Evolutionary conservation across 192 early-diverging fungal species (phyloP).

Genomic region (Spizellomyces sp.): DNA sequence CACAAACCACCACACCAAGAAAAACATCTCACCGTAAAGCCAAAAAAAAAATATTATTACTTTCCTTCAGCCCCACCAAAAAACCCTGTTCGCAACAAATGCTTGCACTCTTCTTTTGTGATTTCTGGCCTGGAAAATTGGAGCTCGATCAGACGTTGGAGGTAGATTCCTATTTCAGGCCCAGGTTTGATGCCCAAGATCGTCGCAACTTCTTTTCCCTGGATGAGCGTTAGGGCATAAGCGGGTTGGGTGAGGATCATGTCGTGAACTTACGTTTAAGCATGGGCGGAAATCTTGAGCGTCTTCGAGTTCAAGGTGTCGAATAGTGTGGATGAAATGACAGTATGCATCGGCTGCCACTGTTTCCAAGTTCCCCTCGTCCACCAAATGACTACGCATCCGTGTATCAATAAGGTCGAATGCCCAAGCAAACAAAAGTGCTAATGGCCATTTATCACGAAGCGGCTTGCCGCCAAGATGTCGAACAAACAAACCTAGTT

Average conservation of each 20-base stretch:
- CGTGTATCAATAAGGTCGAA: too few species aligned
- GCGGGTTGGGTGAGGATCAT: constrained; percentile 1
- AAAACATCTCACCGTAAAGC: too few species aligned
- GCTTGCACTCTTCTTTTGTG: too few species aligned
- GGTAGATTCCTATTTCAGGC: constrained; percentile 60
- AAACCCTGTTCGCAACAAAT: too few species aligned
- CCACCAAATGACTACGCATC: too few species aligned
- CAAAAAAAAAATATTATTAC: too few species aligned
- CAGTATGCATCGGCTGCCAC: not conserved
- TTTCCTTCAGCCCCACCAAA: too few species aligned
- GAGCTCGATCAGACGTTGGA: constrained; percentile 66
- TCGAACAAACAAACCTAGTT: constrained; percentile 36
- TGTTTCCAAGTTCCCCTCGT: too few species aligned
- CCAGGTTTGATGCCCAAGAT: constrained; percentile 76
- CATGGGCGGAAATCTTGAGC: constrained; percentile 17
- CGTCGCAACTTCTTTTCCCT: constrained; percentile 70
- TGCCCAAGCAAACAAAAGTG: constrained; percentile 27
- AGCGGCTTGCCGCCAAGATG: constrained; percentile 30
- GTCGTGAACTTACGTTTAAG: constrained; percentile 21
- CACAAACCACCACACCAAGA: too few species aligned
- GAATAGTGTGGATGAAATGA: constrained; percentile 23
- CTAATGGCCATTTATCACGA: constrained; percentile 38
- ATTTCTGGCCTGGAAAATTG: too few species aligned
- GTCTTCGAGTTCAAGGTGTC: constrained; percentile 18
- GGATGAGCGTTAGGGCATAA: constrained; percentile 11